Evolutionary conservation across 441 rosid species (phyloP).

Genomic region (Gossypium davidsonii): DNA sequence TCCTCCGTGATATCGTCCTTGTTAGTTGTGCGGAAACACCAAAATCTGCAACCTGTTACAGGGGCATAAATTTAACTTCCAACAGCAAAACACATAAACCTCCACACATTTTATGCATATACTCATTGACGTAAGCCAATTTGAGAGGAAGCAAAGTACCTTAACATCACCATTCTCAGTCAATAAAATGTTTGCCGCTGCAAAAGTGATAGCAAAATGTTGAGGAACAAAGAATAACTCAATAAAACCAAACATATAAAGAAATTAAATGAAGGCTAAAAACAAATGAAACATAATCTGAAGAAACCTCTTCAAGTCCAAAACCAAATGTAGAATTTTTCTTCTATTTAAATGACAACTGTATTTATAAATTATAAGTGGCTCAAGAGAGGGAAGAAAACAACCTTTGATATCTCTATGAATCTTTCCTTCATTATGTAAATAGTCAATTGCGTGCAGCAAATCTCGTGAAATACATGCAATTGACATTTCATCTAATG

Average conservation of each 20-base stretch:
- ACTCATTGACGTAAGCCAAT: background rate
- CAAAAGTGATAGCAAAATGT: slow-evolving; percentile 24
- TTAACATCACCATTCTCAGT: slow-evolving; percentile 96
- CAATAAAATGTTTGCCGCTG: slow-evolving; percentile 96
- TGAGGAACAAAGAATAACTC: slow-evolving; percentile 22
- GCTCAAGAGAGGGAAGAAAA: background rate
- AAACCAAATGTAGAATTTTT: slow-evolving; percentile 9
- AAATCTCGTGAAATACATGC: slow-evolving; percentile 85
- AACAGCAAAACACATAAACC: slow-evolving; percentile 10
- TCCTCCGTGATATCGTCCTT: slow-evolving; percentile 93
- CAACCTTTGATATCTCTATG: slow-evolving; percentile 99
- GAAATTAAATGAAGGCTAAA: background rate
- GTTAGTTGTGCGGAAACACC: slow-evolving; percentile 98
- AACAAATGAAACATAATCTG: background rate
- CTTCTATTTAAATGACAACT: background rate
- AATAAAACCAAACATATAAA: slow-evolving; percentile 9
- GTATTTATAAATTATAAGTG: background rate
- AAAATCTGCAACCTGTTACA: slow-evolving; percentile 92
- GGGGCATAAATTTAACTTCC: slow-evolving; percentile 23
- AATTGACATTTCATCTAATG: slow-evolving; percentile 90
- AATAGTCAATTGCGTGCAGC: slow-evolving; percentile 94
- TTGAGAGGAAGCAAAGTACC: slow-evolving; percentile 43
- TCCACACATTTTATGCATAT: slow-evolving; percentile 1
- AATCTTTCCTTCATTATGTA: slow-evolving; percentile 90
- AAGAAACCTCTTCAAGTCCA: slow-evolving; percentile 2